Base-by-base conservation (phyloP, 768 basidiomycete species). In the Rhodotorula kratochvilovae region DNA sequence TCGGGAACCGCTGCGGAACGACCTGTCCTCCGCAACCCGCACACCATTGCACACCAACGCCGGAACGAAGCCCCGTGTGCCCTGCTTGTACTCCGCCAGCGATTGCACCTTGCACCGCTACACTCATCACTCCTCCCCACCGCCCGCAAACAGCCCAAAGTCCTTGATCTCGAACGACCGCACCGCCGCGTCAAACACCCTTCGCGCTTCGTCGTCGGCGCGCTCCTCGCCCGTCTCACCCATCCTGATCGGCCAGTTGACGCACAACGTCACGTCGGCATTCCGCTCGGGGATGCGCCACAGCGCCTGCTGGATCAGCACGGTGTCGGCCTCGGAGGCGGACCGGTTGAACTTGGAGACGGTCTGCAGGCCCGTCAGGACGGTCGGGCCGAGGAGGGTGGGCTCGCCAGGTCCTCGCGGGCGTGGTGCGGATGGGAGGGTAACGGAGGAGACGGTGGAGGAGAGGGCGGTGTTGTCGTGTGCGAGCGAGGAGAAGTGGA, bases 401-500 rank as follows among this genome's bases (percentile, higher is more conserved):
- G 66, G 46, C 84, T 81, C 7, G 88, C 87, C 1, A 85, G 85
- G 15, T 51, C 53, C n/a, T 36, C 81, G 81, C 75, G 81, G 78
- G 74, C 81, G 79, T 76, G 86, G 83, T 63, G 79, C 77, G 71
- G 68, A 16, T 23, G 75, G 63, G 6, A 82, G 76, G n/a, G 72
- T 67, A 36, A 86, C 79, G 5, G 78, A 79, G 29, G 83, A 68
- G 29, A 92, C 83, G 33, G 79, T 78, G 17, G 82, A 81, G 17
- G 84, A 83, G 53, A 80, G 73, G 12, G 95, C 91, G 33, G 85
- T 82, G 78, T 96, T 98, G 81, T 98, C 96, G 77, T 95, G 87
- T 21, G 93, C 94, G 55, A 98, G 81, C 2, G 92, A 89, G 63
- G 87, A 85, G 74, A 96, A 96, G 82, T 96, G 94, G 77, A 89